These are phyloP conservation scores for Microcera coccophila DNA, from an alignment of 2,329 filamentous ascomycete species.

Conservation along the genomic window DNA sequence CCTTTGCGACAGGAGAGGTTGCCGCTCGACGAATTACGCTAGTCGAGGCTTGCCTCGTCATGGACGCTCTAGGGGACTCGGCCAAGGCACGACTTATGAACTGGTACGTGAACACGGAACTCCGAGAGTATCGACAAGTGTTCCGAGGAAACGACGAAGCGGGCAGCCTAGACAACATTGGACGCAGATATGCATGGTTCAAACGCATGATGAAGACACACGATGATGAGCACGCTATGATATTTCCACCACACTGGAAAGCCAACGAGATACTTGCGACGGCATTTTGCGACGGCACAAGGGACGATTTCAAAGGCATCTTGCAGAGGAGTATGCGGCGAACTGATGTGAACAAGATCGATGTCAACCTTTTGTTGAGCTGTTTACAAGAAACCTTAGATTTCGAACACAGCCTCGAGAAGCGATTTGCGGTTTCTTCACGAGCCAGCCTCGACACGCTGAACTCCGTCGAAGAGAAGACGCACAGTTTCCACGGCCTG, in stretches of 20 bases:
- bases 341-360: constrained; percentile 71
- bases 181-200: constrained; percentile 92
- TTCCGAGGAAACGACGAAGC: constrained; percentile 97
- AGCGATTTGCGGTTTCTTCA: constrained; percentile 68
- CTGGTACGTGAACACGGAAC: constrained; percentile 97
- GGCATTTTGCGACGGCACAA: constrained; percentile 90
- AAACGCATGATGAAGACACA: constrained; percentile 92
- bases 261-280: constrained; percentile 87
- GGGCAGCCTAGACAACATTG: constrained; percentile 93
- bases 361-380: constrained; percentile 82
- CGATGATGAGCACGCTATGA: constrained; percentile 82
- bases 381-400: constrained; percentile 95
- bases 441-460: constrained; percentile 87
- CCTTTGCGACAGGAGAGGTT: constrained; percentile 86
- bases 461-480: constrained; percentile 70
- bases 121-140: constrained; percentile 91
- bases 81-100: constrained; percentile 78
- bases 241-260: constrained; percentile 85
- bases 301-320: constrained; percentile 93
- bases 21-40: constrained; percentile 64
- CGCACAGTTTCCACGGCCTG: constrained; percentile 77
- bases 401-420: constrained; percentile 89
- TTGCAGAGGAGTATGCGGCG: constrained; percentile 81
- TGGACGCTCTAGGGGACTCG: constrained; percentile 88
- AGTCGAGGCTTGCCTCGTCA: constrained; percentile 83